These are phyloP conservation scores for Cladorrhinum sp. DNA, from an alignment of 2,329 filamentous ascomycete genomes.

Conservation along the genomic window DNA sequence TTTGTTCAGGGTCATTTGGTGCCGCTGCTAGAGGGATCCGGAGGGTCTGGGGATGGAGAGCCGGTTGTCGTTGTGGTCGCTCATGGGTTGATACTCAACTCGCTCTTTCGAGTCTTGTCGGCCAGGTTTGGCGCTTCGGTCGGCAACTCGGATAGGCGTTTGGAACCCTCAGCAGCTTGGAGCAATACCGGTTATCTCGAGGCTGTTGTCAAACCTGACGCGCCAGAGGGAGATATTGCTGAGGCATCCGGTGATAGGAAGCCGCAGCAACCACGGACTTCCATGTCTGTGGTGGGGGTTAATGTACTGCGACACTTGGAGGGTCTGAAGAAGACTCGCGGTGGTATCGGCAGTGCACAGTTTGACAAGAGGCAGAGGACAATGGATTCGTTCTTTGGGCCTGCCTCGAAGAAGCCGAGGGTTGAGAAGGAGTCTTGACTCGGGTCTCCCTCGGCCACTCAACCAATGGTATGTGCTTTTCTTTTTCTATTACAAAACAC, in stretches of 20 bases:
- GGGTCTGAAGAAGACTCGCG: constrained; percentile 73
- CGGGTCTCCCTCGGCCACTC: not conserved
- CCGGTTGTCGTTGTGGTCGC: constrained; percentile 66
- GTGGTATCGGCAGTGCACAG: constrained; percentile 75
- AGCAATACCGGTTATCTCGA: constrained; percentile 53
- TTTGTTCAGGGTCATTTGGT: constrained; percentile 67
- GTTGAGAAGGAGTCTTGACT: constrained; percentile 25
- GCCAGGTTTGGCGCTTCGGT: constrained; percentile 44
- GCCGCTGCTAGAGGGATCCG: constrained; percentile 47
- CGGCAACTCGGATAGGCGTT: constrained; percentile 9
- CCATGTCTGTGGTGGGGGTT: constrained; percentile 52
- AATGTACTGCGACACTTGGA: constrained; percentile 71
- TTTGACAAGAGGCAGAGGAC: constrained; percentile 74
- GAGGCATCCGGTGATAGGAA: constrained; percentile 15
- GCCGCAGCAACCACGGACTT: constrained; percentile 4
- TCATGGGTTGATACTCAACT: constrained; percentile 76
- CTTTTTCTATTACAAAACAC: constrained; percentile 19
- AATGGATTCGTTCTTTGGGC: constrained; percentile 70
- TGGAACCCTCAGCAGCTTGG: constrained; percentile 41
- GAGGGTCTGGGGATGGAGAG: constrained; percentile 25
- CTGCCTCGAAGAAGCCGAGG: constrained; percentile 49
- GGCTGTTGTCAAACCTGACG: not conserved
- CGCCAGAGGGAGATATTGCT: not conserved
- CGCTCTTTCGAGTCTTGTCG: constrained; percentile 63
- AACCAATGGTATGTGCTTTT: constrained; percentile 39